phyloP scores from a whole-genome alignment of 306 rosid species.

The Cyclanthera cordifolia region DNA sequence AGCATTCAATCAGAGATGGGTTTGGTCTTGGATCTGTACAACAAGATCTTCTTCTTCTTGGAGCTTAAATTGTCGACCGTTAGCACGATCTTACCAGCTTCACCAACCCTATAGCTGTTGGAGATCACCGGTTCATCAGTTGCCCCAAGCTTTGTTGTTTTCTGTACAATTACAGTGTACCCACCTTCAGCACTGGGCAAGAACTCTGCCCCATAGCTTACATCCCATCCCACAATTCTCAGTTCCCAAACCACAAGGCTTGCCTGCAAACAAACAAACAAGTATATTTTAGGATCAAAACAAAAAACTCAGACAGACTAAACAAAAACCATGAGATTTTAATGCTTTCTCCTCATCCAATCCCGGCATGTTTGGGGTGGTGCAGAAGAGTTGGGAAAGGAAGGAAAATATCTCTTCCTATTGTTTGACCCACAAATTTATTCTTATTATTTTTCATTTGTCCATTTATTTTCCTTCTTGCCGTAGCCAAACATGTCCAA shows the following conservation, averaged over 20 bases:
- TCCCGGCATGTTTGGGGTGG: too few species aligned
- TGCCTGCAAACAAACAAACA: constrained; percentile 27
- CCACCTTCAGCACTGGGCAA: constrained; percentile 56
- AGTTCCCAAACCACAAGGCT: constrained; percentile 61
- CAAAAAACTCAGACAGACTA: neutral
- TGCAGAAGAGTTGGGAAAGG: too few species aligned
- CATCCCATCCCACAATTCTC: constrained; percentile 81
- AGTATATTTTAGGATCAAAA: neutral
- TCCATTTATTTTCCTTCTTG: too few species aligned
- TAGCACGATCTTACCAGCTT: constrained; percentile 67
- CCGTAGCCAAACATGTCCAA: too few species aligned
- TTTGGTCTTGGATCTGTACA: constrained; percentile 82
- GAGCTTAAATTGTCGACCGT: constrained; percentile 72
- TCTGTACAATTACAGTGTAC: constrained; percentile 77
- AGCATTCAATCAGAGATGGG: constrained; percentile 42
- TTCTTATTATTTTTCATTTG: too few species aligned
- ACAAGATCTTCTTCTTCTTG: constrained; percentile 86
- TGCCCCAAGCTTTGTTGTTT: constrained; percentile 48
- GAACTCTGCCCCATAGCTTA: constrained; percentile 74
- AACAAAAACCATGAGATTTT: neutral
- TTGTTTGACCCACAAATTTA: too few species aligned
- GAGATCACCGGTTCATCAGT: constrained; percentile 54
- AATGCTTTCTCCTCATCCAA: too few species aligned
- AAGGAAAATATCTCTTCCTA: too few species aligned
- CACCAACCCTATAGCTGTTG: constrained; percentile 59